Evolutionary conservation across 1,284 basidiomycete species (phyloP).

Genomic region (Puccinia brachypodii): DNA sequence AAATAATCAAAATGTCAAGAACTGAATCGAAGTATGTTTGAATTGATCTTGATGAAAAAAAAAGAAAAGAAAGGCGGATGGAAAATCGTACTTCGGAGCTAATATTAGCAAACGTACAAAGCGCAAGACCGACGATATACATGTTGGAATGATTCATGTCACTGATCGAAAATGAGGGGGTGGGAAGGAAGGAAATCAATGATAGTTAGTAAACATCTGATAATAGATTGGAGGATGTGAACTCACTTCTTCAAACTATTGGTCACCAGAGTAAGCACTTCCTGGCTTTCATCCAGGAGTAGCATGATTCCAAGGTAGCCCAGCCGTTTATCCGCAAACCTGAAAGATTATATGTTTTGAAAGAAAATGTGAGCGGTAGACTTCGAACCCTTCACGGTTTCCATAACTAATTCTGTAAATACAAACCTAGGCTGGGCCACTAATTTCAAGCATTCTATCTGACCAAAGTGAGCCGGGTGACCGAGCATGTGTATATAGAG

Average conservation of each 20-base stretch:
- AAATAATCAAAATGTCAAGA: background rate
- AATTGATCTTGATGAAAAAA: background rate
- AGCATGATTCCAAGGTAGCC: constrained; percentile 99
- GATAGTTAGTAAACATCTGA: background rate
- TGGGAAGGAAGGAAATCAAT: constrained; percentile 4
- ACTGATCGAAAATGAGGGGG: constrained; percentile 60
- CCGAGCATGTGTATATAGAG: constrained; percentile 99
- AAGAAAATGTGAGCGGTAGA: background rate
- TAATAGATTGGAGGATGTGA: constrained; percentile 1
- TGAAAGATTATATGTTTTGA: constrained; percentile 15
- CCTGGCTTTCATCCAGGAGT: constrained; percentile 93
- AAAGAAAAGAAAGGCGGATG: constrained; percentile 54
- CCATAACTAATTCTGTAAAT: background rate
- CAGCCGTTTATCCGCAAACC: constrained; percentile 90
- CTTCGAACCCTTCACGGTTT: background rate
- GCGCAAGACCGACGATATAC: constrained; percentile 94
- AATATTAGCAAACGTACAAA: constrained; percentile 99
- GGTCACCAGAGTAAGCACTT: constrained; percentile 94
- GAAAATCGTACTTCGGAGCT: constrained; percentile 70
- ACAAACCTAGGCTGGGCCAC: constrained; percentile 83
- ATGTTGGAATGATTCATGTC: constrained; percentile 99
- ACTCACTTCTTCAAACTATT: constrained; percentile 97
- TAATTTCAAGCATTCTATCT: constrained; percentile 99
- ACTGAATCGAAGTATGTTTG: background rate
- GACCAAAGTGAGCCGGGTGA: constrained; percentile 97